These are phyloP conservation scores for Thecaphora thlaspeos DNA, from an alignment of 1,284 basidiomycete species.

Conservation along the genomic window DNA sequence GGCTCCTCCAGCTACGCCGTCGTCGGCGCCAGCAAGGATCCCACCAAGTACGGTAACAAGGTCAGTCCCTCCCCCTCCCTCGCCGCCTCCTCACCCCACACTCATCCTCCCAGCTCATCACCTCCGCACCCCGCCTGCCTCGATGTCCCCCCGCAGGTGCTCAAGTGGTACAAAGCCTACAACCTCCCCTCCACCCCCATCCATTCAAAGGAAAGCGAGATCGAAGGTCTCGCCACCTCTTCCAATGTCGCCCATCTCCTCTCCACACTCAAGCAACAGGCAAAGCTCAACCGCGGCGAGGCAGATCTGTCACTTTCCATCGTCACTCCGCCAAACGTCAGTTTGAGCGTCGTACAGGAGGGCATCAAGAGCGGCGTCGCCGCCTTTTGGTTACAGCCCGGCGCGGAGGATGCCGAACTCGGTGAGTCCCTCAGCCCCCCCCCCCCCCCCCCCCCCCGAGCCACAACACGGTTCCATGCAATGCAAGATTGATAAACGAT, in stretches of 20 bases:
- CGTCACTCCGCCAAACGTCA: slow-evolving; percentile 51
- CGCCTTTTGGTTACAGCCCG: slow-evolving; percentile 50
- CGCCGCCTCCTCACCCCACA: not conserved
- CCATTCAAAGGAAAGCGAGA: slow-evolving; percentile 41
- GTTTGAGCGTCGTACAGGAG: slow-evolving; percentile 38
- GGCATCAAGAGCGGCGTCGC: slow-evolving; percentile 32
- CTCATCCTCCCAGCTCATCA: no score
- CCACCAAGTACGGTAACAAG: slow-evolving; percentile 51
- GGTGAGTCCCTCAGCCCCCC: slow-evolving; percentile 2
- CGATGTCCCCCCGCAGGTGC: slow-evolving; percentile 17
- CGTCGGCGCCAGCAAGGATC: slow-evolving; percentile 49
- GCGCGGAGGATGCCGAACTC: slow-evolving; percentile 44
- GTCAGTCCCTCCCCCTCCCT: slow-evolving; percentile 14
- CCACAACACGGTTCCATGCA: no score
- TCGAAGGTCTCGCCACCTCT: slow-evolving; percentile 31
- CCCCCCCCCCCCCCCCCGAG: no score
- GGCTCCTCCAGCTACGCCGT: slow-evolving; percentile 41
- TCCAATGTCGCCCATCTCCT: slow-evolving; percentile 15
- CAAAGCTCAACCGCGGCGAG: slow-evolving; percentile 3
- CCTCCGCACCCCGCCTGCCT: not conserved
- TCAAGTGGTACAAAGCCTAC: slow-evolving; percentile 51
- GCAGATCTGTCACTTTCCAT: slow-evolving; percentile 44
- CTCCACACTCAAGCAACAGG: not conserved
- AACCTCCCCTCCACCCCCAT: slow-evolving; percentile 45
- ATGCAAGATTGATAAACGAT: no score